A percentile compares a stretch with the other conserved stretches of the same genome.
These are phyloP conservation scores for Calonectria fujianensis DNA, from an alignment of 2,329 filamentous ascomycete genomes.

Conservation along the genomic window DNA sequence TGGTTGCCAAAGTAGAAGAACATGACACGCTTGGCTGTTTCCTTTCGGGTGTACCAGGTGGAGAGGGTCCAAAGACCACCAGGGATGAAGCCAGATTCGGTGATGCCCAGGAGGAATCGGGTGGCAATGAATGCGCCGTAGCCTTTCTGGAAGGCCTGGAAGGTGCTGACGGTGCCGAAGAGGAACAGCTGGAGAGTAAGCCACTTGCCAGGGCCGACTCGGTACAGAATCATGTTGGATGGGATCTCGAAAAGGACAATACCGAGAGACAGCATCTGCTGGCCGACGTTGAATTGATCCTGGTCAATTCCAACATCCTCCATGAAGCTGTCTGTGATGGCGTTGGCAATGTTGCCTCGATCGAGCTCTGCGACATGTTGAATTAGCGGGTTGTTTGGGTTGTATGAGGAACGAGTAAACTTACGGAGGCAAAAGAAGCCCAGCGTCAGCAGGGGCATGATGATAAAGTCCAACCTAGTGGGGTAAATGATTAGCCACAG, in stretches of 20 bases:
- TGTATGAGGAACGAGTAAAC: conserved; percentile 39
- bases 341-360: conserved; percentile 67
- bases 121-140: conserved; percentile 69
- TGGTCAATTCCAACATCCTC: conserved; percentile 69
- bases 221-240: conserved; percentile 60
- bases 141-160: conserved; percentile 71
- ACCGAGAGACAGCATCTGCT: conserved; percentile 69
- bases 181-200: conserved; percentile 72
- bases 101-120: conserved; percentile 71
- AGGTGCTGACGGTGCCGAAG: conserved; percentile 72
- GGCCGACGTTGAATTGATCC: conserved; percentile 71
- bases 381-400: conserved; percentile 11
- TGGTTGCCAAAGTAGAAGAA: conserved; percentile 75
- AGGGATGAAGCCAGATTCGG: conserved; percentile 74
- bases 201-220: conserved; percentile 69
- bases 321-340: conserved; percentile 69
- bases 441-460: conserved; percentile 65
- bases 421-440: conserved; percentile 66
- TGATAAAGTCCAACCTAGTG: conserved; percentile 61
- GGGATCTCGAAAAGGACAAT: conserved; percentile 68
- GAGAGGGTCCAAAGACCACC: conserved; percentile 71
- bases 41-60: conserved; percentile 72
- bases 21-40: conserved; percentile 71
- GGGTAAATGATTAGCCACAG: conserved; percentile 16
- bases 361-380: conserved; percentile 58